Base-by-base conservation (phyloP, 163 green algal species). In the Prototheca wickerhamii region DNA sequence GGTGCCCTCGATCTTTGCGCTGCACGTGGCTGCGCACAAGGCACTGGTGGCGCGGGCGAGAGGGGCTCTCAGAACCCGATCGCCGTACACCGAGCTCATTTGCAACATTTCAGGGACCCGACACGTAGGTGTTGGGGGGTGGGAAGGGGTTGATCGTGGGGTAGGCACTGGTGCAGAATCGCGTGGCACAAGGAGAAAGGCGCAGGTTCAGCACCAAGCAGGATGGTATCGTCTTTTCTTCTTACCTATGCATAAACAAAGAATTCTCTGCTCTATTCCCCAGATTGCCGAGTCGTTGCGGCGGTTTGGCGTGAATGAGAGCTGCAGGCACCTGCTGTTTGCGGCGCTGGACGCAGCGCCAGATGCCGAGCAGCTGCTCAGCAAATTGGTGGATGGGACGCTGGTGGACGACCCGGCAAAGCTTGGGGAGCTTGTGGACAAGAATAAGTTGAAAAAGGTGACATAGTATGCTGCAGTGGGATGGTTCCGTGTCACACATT, bases 31-130 rank as follows among this genome's bases (percentile, higher is more conserved):
- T 20, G 84, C 73, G 3, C 54, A 67, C 46, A 76, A 78, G 51
- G 83, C 75, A 3, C 40, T 87, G 42, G 40, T 51, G 4, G 50
- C 71, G 7, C 5, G 82, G 20, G 23, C 31, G 3, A 61, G 60
- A 1, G 60, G 57, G 20, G 51, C 46, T 4, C 43, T 87, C 46
- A 57, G 34, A 23, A 82, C 74, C 32, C 64, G 65, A 3, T 78
- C 60, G 6, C 42, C 89, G 37, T 81, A 91, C 49, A 67, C 77
- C 15, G 84, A 91, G 72, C 72, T 91, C 3, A 67, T 89, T 2
- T 82, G 76, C 62, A 73, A 70, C 58, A 40, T 89, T 4, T 76
- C 80, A 5, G 79, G 78, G 2, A 77, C 65, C 33, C 86, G 83
- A 37, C 84, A 91, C 49, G 81, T 87, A 59, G 61, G 76, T 21